A percentile compares a stretch with the other conserved stretches of the same genome.
Evolutionary conservation across 768 basidiomycete species (phyloP).

Genomic region (Mycena metata): DNA sequence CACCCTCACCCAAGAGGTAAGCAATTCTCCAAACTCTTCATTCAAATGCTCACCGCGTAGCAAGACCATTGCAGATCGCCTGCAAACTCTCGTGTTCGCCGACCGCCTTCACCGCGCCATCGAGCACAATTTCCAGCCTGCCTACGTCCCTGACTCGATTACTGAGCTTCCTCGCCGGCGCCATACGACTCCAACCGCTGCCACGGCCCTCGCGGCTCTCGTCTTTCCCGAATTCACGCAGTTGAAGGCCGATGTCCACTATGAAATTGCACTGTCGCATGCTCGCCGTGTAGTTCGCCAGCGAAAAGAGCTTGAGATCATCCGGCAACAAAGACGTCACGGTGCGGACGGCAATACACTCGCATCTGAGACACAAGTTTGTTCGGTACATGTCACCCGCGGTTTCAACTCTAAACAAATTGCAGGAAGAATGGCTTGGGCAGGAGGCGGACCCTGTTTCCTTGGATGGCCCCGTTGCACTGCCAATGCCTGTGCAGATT

Average conservation of each 20-base stretch:
- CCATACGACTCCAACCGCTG: neutral
- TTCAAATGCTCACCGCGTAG: too few species aligned
- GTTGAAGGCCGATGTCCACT: constrained; percentile 29
- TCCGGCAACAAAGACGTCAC: neutral
- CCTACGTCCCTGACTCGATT: constrained; percentile 24
- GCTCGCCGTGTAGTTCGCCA: constrained; percentile 28
- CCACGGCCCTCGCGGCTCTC: constrained; percentile 16
- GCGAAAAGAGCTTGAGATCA: constrained; percentile 23
- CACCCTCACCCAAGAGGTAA: too few species aligned
- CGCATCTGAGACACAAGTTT: constrained; percentile 26
- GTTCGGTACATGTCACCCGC: neutral
- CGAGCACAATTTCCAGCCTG: constrained; percentile 15
- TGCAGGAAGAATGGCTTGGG: constrained; percentile 24
- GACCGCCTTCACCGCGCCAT: constrained; percentile 18
- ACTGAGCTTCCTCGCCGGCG: constrained; percentile 20
- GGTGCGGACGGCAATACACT: neutral
- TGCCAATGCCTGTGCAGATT: constrained; percentile 38
- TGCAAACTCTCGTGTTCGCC: neutral
- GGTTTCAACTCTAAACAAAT: neutral
- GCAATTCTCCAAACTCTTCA: too few species aligned
- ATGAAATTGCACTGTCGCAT: constrained; percentile 24
- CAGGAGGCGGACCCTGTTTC: constrained; percentile 35
- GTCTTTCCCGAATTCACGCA: constrained; percentile 28
- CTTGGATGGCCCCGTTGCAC: constrained; percentile 26
- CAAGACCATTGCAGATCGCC: too few species aligned